phyloP scores from a whole-genome alignment of 306 rosid genomes.

The Phaseolus lunatus region DNA sequence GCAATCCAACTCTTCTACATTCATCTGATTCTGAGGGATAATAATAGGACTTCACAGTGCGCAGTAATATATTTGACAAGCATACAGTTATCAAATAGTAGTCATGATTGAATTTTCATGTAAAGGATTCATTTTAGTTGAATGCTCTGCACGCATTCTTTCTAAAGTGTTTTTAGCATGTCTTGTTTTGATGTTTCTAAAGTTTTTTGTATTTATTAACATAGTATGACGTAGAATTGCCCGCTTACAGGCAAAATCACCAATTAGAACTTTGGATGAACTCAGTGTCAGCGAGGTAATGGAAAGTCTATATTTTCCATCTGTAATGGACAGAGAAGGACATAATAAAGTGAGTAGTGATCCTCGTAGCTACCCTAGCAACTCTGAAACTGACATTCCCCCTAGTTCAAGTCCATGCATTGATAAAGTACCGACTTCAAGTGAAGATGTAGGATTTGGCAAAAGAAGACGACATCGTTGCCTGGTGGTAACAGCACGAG shows the following conservation, averaged over 20 bases:
- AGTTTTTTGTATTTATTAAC: conserved; percentile 12
- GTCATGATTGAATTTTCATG: conserved; percentile 24
- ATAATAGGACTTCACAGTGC: conserved; percentile 24
- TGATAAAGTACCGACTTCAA: conserved; percentile 36
- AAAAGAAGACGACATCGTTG: conserved; percentile 71
- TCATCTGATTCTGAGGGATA: neutral
- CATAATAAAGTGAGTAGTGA: conserved; percentile 45
- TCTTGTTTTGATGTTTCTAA: conserved; percentile 35
- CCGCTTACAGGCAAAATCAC: conserved; percentile 83
- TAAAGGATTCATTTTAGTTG: conserved; percentile 17
- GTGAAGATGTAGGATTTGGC: conserved; percentile 71
- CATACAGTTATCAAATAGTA: conserved; percentile 18
- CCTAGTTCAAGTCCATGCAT: conserved; percentile 41
- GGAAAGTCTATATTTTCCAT: conserved; percentile 76
- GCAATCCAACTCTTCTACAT: neutral
- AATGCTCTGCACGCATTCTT: conserved; percentile 27
- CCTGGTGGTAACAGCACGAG: conserved; percentile 80
- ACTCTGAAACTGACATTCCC: conserved; percentile 42
- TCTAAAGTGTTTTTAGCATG: neutral
- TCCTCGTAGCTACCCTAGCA: conserved; percentile 40
- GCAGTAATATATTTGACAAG: conserved; percentile 16
- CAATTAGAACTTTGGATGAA: conserved; percentile 89
- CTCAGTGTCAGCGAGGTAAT: conserved; percentile 70
- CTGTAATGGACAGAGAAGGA: conserved; percentile 62
- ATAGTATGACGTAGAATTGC: conserved; percentile 31